A percentile compares a stretch with the other conserved stretches of the same genome.
phyloP scores from a whole-genome alignment of 2,329 filamentous ascomycete genomes.

The Cytospora mali region DNA sequence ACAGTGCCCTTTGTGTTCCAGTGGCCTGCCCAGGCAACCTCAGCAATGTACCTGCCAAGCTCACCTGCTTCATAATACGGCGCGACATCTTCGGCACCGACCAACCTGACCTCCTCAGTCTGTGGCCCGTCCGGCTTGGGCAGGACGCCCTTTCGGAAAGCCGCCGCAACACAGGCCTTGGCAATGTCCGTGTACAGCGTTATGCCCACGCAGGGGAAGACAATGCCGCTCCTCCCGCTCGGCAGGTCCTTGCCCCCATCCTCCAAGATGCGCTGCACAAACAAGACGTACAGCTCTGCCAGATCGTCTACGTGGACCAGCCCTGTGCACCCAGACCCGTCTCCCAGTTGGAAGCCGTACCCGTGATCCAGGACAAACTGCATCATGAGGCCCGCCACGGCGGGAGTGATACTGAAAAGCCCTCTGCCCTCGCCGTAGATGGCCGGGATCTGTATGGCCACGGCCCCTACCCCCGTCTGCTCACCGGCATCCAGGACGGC shows the following conservation, averaged over 20 bases:
- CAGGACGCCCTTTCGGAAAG: conserved; percentile 4
- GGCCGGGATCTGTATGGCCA: conserved; percentile 49
- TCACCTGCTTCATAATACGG: background rate
- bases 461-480: conserved; percentile 44
- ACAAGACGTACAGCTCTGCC: background rate
- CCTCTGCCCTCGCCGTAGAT: conserved; percentile 51
- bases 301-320: conserved; percentile 17
- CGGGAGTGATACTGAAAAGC: conserved; percentile 42
- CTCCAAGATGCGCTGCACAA: conserved; percentile 4
- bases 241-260: conserved; percentile 11
- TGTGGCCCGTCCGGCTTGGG: background rate
- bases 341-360: conserved; percentile 7
- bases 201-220: conserved; percentile 59
- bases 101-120: conserved; percentile 1
- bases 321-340: background rate
- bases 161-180: conserved; percentile 1
- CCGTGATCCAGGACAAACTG: conserved; percentile 3
- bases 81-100: background rate
- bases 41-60: background rate
- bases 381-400: conserved; percentile 40
- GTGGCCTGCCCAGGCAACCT: background rate
- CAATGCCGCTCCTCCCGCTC: conserved; percentile 46
- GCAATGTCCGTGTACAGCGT: background rate
- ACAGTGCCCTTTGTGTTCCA: conserved; percentile 12
- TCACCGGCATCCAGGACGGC: conserved; percentile 44